Evolutionary conservation across 2,329 filamentous ascomycete species (phyloP).

Genomic region (Nemania diffusa): DNA sequence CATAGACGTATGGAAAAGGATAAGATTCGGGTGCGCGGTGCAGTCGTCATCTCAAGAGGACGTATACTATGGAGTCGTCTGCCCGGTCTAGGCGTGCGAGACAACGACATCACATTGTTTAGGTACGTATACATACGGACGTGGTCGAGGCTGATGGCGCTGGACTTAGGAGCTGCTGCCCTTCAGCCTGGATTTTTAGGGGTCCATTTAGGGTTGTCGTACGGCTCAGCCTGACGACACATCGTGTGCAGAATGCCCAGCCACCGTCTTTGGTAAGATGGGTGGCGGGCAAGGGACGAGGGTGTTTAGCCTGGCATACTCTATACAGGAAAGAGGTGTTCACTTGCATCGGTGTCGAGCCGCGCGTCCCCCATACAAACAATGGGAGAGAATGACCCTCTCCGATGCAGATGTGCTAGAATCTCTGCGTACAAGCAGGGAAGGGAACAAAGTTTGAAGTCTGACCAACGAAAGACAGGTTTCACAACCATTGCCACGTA

Average conservation of each 20-base stretch:
- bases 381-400: not conserved
- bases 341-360: constrained; percentile 14
- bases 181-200: constrained; percentile 4
- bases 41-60: constrained; percentile 38
- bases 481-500: constrained; percentile 34
- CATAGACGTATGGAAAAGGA: constrained; percentile 5
- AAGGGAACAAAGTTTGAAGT: constrained; percentile 33
- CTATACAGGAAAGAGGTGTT: not conserved
- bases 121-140: constrained; percentile 19
- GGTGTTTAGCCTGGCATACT: constrained; percentile 12
- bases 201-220: constrained; percentile 11
- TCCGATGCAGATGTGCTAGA: constrained; percentile 10
- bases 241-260: not conserved
- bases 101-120: constrained; percentile 6
- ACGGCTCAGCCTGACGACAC: constrained; percentile 11
- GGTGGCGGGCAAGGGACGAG: constrained; percentile 22
- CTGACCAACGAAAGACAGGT: constrained; percentile 34
- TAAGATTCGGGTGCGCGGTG: constrained; percentile 13
- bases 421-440: constrained; percentile 14
- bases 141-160: not conserved
- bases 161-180: constrained; percentile 1
- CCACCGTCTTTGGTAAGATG: constrained; percentile 17
- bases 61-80: constrained; percentile 10
- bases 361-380: constrained; percentile 29
- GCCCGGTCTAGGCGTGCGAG: constrained; percentile 10